Evolutionary conservation across 73 alveolate genomes (phyloP).

Genomic region (Stentor roeselii): DNA sequence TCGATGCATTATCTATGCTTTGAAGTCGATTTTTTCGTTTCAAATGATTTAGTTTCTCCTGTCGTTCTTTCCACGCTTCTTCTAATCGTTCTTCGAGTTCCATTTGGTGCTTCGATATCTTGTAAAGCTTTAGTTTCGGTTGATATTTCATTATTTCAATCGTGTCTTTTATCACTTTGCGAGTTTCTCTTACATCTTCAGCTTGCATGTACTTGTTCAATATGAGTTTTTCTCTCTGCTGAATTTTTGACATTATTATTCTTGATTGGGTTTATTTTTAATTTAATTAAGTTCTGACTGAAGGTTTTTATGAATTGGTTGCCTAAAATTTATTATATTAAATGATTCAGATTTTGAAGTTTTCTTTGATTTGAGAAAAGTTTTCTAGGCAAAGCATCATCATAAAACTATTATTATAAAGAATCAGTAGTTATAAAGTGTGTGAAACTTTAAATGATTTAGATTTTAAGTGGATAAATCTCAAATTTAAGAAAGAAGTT

Average conservation of each 20-base stretch:
- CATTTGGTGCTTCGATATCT: neutral
- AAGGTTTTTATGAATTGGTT: no score
- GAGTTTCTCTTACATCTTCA: neutral
- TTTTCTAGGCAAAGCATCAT: no score
- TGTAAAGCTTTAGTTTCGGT: neutral
- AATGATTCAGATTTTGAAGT: no score
- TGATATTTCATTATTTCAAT: neutral
- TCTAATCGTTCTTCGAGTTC: neutral
- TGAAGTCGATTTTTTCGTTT: neutral
- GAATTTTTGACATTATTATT: neutral
- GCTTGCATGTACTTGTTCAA: constrained; percentile 3
- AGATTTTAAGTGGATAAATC: no score
- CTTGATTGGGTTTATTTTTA: neutral
- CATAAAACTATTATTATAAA: no score
- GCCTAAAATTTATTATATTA: no score
- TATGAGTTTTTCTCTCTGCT: constrained; percentile 2
- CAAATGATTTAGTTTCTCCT: neutral
- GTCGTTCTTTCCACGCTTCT: constrained; percentile 16
- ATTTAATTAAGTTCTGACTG: no score
- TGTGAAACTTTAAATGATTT: no score
- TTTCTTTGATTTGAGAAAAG: no score
- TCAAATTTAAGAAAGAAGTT: no score
- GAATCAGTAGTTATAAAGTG: no score
- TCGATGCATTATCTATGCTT: neutral
- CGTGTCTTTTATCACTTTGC: neutral